Conservation (phyloP, 225 moss, liverwort and hornwort species). For the Asterella californica region DNA sequence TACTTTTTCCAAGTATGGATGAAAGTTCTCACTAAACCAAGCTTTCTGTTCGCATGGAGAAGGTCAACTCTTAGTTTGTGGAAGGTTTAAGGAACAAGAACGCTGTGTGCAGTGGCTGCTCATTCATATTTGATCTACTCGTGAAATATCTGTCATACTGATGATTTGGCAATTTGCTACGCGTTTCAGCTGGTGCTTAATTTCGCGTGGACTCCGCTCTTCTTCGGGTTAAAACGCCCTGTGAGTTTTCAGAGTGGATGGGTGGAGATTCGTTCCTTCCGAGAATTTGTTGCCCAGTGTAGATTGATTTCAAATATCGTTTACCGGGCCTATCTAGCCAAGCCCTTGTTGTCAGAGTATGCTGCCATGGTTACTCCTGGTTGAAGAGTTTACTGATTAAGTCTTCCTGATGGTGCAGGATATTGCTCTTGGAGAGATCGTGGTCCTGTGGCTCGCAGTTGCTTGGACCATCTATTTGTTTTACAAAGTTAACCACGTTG, state of each 20-base stretch:
- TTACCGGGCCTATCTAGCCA: neutral
- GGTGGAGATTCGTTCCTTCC: no score
- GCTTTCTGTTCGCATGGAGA: neutral
- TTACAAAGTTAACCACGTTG: slow-evolving; percentile 46
- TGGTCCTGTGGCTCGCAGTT: slow-evolving; percentile 69
- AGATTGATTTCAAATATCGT: neutral
- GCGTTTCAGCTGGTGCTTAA: slow-evolving; percentile 65
- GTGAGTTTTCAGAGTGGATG: slow-evolving; percentile 38
- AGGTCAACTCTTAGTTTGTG: no score
- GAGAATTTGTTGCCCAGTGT: neutral
- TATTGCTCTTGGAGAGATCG: slow-evolving; percentile 58
- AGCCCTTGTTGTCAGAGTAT: neutral
- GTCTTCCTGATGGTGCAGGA: slow-evolving; percentile 38
- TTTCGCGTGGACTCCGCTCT: slow-evolving; percentile 68
- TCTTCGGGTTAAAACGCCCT: slow-evolving; percentile 70
- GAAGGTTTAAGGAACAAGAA: no score
- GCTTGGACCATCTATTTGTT: slow-evolving; percentile 75
- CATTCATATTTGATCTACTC: neutral
- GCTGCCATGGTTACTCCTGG: neutral
- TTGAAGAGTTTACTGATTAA: neutral
- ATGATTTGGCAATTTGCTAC: neutral
- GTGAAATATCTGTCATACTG: neutral
- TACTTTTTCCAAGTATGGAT: slow-evolving; percentile 63
- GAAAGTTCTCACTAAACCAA: neutral
- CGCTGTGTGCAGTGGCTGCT: neutral